Conservation (phyloP, 1,284 basidiomycete species). For the Neonothopanus nambi region DNA sequence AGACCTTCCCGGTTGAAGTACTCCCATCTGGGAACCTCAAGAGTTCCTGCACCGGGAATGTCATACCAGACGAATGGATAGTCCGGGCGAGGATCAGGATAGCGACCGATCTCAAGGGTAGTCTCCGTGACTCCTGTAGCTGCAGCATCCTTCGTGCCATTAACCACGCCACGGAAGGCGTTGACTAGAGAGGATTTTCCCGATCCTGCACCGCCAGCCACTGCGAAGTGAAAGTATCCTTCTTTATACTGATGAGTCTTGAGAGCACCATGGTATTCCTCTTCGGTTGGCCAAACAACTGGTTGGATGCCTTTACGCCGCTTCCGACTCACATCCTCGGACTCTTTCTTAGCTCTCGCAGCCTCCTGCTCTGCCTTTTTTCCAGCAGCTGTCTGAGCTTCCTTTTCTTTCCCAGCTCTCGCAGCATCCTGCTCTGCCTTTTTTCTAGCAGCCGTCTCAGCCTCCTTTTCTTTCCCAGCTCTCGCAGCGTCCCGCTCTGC, state of each 20-base stretch:
- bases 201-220: slow-evolving; percentile 35
- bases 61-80: slow-evolving; percentile 35
- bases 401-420: no score
- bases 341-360: background rate
- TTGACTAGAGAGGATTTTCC: slow-evolving; percentile 39
- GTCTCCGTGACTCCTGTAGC: slow-evolving; percentile 29
- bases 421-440: no score
- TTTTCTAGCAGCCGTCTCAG: no score
- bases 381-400: no score
- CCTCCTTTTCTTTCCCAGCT: no score
- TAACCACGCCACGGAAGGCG: slow-evolving; percentile 30
- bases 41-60: slow-evolving; percentile 36
- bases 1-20: slow-evolving; percentile 39
- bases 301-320: slow-evolving; percentile 27
- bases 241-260: slow-evolving; percentile 26
- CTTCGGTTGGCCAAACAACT: slow-evolving; percentile 27
- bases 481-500: no score
- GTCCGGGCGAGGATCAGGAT: slow-evolving; percentile 24
- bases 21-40: slow-evolving; percentile 33
- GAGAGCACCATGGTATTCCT: slow-evolving; percentile 26
- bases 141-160: slow-evolving; percentile 28
- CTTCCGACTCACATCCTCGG: slow-evolving; percentile 1
- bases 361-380: no score
- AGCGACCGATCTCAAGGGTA: slow-evolving; percentile 25
- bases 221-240: slow-evolving; percentile 28